Base-by-base conservation (phyloP, 2,329 filamentous ascomycete species). In the Hymenoscyphus scutula region DNA sequence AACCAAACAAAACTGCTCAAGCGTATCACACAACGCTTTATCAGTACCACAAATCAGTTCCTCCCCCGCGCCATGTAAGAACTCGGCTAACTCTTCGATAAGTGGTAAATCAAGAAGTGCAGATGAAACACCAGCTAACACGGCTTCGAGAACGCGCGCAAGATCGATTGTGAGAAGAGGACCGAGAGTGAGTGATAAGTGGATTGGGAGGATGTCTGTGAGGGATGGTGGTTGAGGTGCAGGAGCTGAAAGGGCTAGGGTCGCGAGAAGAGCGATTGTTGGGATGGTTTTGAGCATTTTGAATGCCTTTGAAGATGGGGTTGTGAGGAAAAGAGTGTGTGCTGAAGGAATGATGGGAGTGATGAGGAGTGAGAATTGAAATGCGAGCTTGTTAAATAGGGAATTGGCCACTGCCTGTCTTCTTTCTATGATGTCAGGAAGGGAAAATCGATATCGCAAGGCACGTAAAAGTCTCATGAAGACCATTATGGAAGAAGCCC, bases 111-210 rank as follows among this genome's bases (percentile, higher is more conserved):
- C 45, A 23, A 60, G 32, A n/a, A 38, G 19, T 5, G 32, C 15
- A 5, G 58, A 5, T 23, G 19, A 15, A 6, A 55, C 48, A 48
- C 58, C 58, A 2, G 58, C 45, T 7, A 60, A 23, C 2, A 27
- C 32, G 8, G 58, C 58, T 55, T 60, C 58, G 48, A 60, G 58
- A 19, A 51, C 58, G 38, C 34, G 34, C 11, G 58, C 48, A 23
- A 60, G 32, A 29, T 53, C 23, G 58, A 38, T 25, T 17, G 27
- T 51, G 30, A 60, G n/a, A 3, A 23, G 41, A 3, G 19, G 41
- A 4, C 19, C 45, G 13, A 41, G 45, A 8, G 45, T 54, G 37
- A n/a, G 4, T 10, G 32, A 13, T 10, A 41, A 19, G 8, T 48
- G n/a, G 15, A 48, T 6, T 4, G 58, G 32, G 17, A 53, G 41